Evolutionary conservation across 2,329 filamentous ascomycete species (phyloP).

Genomic region (Bertia moriformis): DNA sequence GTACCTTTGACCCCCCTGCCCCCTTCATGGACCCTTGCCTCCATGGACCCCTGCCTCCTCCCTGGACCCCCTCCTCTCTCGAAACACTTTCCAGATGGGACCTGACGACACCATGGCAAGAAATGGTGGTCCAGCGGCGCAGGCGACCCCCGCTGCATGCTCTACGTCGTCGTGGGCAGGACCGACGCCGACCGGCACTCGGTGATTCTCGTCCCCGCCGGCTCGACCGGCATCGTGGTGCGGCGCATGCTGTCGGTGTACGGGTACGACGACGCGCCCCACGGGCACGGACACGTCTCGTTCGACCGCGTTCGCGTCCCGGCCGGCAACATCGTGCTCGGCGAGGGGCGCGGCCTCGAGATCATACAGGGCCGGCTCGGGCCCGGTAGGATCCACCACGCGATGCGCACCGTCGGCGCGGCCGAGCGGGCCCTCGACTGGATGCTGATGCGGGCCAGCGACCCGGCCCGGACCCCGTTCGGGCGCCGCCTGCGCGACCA

Average conservation of each 20-base stretch:
- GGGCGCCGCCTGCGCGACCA: constrained; percentile 77
- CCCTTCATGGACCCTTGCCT: background rate
- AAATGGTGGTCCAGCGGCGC: constrained; percentile 99
- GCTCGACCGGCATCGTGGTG: constrained; percentile 71
- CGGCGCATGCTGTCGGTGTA: constrained; percentile 88
- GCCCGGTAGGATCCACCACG: constrained; percentile 91
- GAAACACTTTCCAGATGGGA: background rate
- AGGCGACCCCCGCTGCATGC: constrained; percentile 76
- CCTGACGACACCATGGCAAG: constrained; percentile 20
- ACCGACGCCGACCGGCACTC: constrained; percentile 72
- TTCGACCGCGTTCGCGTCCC: constrained; percentile 88
- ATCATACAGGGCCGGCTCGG: constrained; percentile 96
- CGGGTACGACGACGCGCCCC: constrained; percentile 91
- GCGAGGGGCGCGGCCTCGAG: constrained; percentile 87
- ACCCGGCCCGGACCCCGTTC: constrained; percentile 79
- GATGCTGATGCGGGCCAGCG: constrained; percentile 89
- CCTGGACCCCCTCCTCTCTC: background rate
- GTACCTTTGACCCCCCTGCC: constrained; percentile 37
- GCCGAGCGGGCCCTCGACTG: constrained; percentile 85
- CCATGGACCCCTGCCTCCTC: constrained; percentile 7
- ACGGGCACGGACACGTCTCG: constrained; percentile 84
- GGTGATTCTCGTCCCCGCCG: constrained; percentile 73
- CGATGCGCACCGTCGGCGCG: constrained; percentile 88
- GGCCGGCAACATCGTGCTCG: constrained; percentile 69
- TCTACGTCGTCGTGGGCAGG: constrained; percentile 97